Conservation (phyloP, 2,329 filamentous ascomycete species). For the Pseudopyricularia javanii region DNA sequence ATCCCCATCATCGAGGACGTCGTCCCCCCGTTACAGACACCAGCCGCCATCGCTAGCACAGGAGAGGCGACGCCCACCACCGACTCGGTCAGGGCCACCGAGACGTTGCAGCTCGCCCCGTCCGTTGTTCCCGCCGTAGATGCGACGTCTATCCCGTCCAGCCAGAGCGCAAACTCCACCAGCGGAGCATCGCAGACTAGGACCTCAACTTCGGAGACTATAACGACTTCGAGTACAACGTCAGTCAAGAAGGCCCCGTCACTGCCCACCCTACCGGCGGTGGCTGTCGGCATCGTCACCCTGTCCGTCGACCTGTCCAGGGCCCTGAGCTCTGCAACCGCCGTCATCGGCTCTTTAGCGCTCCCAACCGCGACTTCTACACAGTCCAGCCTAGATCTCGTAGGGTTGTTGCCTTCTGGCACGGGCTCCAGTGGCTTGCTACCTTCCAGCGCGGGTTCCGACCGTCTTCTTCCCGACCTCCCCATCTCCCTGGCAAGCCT, state of each 20-base stretch:
- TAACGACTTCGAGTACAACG: neutral
- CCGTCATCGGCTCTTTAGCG: neutral
- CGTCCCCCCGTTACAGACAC: too few relatives aligned
- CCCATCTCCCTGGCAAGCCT: too few relatives aligned
- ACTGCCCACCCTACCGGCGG: neutral
- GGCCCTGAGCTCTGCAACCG: neutral
- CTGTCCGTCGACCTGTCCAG: neutral
- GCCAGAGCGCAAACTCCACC: neutral
- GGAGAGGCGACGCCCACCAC: neutral
- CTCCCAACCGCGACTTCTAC: too few relatives aligned
- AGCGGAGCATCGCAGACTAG: neutral
- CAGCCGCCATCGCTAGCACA: too few relatives aligned
- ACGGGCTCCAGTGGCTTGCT: too few relatives aligned
- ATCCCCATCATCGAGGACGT: neutral
- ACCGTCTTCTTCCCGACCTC: too few relatives aligned
- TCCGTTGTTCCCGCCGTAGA: neutral
- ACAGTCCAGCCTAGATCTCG: too few relatives aligned
- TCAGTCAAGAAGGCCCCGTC: neutral
- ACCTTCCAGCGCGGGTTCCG: too few relatives aligned
- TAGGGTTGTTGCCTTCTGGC: too few relatives aligned
- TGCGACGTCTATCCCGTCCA: neutral
- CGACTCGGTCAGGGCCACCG: neutral
- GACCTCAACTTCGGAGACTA: neutral
- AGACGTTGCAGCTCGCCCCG: neutral
- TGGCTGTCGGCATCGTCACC: neutral